Conservation (phyloP, 1,284 basidiomycete genomes). For the Sparassis latifolia region DNA sequence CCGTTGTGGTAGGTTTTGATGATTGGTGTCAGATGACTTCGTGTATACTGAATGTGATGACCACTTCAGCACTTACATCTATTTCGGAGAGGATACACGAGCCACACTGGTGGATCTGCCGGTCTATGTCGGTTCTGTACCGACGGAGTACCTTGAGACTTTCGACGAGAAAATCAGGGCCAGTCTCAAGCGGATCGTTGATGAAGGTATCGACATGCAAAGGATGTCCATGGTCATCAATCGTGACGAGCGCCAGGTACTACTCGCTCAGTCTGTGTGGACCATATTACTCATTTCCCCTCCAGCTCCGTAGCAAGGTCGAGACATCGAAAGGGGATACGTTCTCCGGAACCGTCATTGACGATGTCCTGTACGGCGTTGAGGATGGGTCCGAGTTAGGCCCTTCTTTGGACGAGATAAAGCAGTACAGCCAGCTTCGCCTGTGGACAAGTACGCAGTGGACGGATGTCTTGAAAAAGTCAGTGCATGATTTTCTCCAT, state of each 20-base stretch:
- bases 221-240: conserved; percentile 87
- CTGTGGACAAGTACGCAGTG: conserved; percentile 77
- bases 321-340: conserved; percentile 75
- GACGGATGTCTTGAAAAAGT: conserved; percentile 78
- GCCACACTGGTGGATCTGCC: conserved; percentile 72
- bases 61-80: conserved; percentile 69
- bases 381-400: conserved; percentile 79
- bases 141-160: conserved; percentile 68
- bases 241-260: conserved; percentile 81
- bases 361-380: conserved; percentile 86
- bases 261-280: conserved; percentile 4
- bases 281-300: neutral
- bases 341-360: conserved; percentile 69
- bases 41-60: conserved; percentile 2
- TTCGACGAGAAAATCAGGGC: conserved; percentile 69
- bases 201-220: conserved; percentile 86
- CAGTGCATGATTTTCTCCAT: conserved; percentile 15
- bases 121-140: conserved; percentile 81
- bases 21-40: neutral
- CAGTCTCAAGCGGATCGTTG: conserved; percentile 67
- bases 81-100: conserved; percentile 76
- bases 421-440: conserved; percentile 61
- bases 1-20: conserved; percentile 67
- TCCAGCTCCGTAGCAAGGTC: conserved; percentile 65
- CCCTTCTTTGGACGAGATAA: conserved; percentile 74